Evolutionary conservation across 257 asterid species (phyloP).

Genomic region (Gentiana macrophylla): DNA sequence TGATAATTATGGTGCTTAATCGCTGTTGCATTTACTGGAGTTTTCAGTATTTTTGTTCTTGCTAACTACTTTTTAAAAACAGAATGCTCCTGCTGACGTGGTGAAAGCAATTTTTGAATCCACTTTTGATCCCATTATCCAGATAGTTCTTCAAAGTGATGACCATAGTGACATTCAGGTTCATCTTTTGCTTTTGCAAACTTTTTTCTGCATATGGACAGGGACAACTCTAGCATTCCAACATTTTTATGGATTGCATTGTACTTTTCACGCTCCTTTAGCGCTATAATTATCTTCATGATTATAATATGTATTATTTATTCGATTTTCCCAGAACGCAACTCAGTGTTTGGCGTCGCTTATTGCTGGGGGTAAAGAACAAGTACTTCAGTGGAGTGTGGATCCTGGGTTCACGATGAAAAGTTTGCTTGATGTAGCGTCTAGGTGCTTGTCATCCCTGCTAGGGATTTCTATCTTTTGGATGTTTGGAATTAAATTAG

Average conservation of each 20-base stretch:
- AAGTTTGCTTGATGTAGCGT: conserved; percentile 90
- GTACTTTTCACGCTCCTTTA: neutral
- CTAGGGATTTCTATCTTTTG: neutral
- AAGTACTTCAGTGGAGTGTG: conserved; percentile 70
- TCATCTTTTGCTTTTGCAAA: conserved; percentile 8
- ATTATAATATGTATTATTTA: conserved; percentile 1
- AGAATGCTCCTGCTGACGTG: conserved; percentile 84
- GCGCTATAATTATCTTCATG: neutral
- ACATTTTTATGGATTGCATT: too few species aligned
- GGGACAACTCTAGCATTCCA: conserved; percentile 7
- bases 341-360: conserved; percentile 88
- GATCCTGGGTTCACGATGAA: conserved; percentile 85
- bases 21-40: neutral
- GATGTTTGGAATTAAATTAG: neutral
- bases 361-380: conserved; percentile 82
- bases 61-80: conserved; percentile 14
- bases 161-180: conserved; percentile 98
- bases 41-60: neutral
- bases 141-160: conserved; percentile 67
- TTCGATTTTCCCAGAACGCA: conserved; percentile 53
- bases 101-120: conserved; percentile 63
- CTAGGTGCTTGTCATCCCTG: conserved; percentile 43
- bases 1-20: neutral
- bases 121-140: conserved; percentile 61
- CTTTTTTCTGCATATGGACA: conserved; percentile 2